These are phyloP conservation scores for Carnegiea gigantea DNA, from an alignment of 179 eudicot genomes.

Conservation along the genomic window DNA sequence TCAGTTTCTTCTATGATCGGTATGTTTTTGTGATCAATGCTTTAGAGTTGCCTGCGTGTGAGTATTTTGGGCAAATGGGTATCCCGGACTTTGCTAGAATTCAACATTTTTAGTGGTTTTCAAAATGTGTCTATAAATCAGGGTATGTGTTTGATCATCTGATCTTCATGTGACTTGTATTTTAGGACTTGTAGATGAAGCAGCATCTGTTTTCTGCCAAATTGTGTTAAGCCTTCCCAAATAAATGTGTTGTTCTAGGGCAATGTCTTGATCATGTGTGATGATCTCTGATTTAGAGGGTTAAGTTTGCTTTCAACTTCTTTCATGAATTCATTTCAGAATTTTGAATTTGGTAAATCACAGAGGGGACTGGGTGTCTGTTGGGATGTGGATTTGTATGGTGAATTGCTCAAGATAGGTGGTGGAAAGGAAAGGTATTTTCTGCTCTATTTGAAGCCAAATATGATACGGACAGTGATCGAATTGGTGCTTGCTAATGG, in stretches of 20 bases:
- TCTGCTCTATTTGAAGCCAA: background rate
- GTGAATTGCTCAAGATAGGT: slow-evolving; percentile 96
- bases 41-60: background rate
- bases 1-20: background rate
- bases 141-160: background rate
- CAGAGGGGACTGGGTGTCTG: slow-evolving; percentile 89
- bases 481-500: background rate
- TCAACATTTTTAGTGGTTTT: background rate
- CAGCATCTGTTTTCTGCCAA: background rate
- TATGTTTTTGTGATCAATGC: background rate
- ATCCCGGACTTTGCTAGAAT: background rate
- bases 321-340: slow-evolving; percentile 24
- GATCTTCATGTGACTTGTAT: background rate
- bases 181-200: background rate
- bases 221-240: background rate
- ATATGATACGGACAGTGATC: background rate
- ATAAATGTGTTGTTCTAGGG: background rate
- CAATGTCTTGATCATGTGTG: background rate
- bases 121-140: background rate
- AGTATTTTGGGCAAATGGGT: background rate
- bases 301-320: slow-evolving; percentile 15
- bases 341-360: slow-evolving; percentile 32
- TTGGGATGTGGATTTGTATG: slow-evolving; percentile 98
- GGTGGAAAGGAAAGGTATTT: slow-evolving; percentile 97
- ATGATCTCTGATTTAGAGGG: background rate